phyloP scores from a whole-genome alignment of 352 stramenopile species.

The Pythium apleroticum region DNA sequence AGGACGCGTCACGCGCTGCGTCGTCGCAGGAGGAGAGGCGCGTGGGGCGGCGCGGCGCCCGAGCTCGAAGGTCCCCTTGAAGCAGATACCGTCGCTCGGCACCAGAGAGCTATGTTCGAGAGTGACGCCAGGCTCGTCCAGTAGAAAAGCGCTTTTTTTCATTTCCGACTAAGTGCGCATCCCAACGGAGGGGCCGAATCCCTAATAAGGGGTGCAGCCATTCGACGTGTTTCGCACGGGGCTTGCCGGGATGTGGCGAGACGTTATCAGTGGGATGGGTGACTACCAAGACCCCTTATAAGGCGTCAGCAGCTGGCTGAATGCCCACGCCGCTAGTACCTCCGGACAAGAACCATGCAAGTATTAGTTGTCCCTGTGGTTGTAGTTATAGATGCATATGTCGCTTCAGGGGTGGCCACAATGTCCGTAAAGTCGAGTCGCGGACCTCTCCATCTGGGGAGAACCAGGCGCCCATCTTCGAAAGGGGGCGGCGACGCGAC shows the following conservation, averaged over 20 bases:
- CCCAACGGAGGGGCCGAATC: background rate
- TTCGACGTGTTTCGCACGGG: background rate
- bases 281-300: constrained; percentile 2
- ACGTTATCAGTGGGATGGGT: constrained; percentile 6
- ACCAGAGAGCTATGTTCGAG: background rate
- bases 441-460: background rate
- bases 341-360: background rate
- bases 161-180: constrained; percentile 5
- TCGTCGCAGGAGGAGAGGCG: too few relatives aligned
- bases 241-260: background rate
- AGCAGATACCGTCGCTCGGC: background rate
- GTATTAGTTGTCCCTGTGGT: too few relatives aligned
- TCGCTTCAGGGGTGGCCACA: too few relatives aligned
- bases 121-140: background rate
- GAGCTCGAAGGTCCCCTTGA: constrained; percentile 1
- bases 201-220: background rate
- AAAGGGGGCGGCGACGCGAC: constrained; percentile 6
- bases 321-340: background rate
- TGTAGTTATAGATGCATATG: background rate
- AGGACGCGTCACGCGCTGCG: too few relatives aligned
- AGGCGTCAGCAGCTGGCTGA: background rate
- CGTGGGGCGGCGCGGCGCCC: background rate
- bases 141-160: constrained; percentile 10
- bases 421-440: background rate
- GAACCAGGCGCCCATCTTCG: constrained; percentile 4